A percentile compares a stretch with the other conserved stretches of the same genome.
These are phyloP conservation scores for Circinella minor DNA, from an alignment of 371 early-diverging fungal genomes.

Conservation along the genomic window DNA sequence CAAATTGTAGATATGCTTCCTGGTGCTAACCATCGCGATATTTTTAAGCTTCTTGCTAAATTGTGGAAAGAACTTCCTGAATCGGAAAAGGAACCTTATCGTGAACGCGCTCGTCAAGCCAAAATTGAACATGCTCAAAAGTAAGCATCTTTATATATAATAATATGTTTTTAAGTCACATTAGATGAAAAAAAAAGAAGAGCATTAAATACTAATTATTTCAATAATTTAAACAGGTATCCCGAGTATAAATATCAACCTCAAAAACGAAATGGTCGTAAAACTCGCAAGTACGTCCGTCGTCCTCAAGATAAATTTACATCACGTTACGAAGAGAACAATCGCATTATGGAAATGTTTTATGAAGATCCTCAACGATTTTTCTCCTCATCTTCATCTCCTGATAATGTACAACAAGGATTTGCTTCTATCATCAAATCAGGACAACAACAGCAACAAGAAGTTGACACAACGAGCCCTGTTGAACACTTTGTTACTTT, in stretches of 20 bases:
- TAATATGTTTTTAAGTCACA: too few species aligned
- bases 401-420: neutral
- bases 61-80: constrained; percentile 68
- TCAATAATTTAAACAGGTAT: constrained; percentile 13
- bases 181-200: too few species aligned
- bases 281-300: constrained; percentile 21
- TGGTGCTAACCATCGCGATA: constrained; percentile 68
- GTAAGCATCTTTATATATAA: neutral
- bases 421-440: too few species aligned
- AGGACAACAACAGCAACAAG: too few species aligned
- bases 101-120: constrained; percentile 60
- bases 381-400: neutral
- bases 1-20: constrained; percentile 60
- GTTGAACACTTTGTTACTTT: too few species aligned
- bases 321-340: constrained; percentile 16
- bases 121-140: constrained; percentile 53
- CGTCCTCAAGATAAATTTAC: constrained; percentile 15
- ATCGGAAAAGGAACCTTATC: constrained; percentile 60
- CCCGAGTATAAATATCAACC: constrained; percentile 31
- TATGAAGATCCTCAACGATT: constrained; percentile 14
- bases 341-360: constrained; percentile 16
- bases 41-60: constrained; percentile 68
- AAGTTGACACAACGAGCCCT: too few species aligned
- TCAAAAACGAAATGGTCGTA: constrained; percentile 9
- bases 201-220: too few species aligned